Conservation (phyloP, 108 stramenopile species). For the Cyclotella sp. region DNA sequence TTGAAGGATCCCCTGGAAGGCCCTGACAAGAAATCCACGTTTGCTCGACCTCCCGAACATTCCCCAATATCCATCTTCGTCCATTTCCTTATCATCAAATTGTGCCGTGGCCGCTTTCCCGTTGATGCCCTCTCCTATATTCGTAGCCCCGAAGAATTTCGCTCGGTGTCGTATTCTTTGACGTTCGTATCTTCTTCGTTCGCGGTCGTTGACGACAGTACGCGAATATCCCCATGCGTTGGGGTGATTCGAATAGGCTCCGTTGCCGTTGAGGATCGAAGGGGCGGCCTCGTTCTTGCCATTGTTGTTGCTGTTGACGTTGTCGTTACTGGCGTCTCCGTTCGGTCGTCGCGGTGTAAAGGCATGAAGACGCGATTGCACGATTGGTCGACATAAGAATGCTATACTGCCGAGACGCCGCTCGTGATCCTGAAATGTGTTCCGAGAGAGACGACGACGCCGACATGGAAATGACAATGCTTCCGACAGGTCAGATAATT, state of each 20-base stretch:
- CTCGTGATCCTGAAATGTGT: no score
- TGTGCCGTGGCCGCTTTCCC: not conserved
- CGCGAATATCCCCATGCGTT: constrained; percentile 50
- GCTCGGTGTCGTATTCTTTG: constrained; percentile 33
- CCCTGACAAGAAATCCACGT: constrained; percentile 15
- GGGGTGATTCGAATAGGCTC: constrained; percentile 26
- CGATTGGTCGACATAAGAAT: no score
- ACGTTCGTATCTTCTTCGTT: constrained; percentile 46
- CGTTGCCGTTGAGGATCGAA: not conserved
- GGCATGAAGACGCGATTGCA: no score
- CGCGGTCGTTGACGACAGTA: constrained; percentile 32
- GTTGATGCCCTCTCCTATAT: not conserved
- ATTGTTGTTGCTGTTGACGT: no score
- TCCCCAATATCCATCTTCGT: constrained; percentile 52
- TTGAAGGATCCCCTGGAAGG: constrained; percentile 1
- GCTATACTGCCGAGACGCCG: no score
- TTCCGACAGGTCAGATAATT: no score
- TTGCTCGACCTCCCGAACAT: constrained; percentile 36
- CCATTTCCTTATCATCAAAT: constrained; percentile 47
- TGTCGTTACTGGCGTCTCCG: no score
- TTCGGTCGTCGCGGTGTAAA: no score
- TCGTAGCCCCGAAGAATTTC: constrained; percentile 19
- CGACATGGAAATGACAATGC: no score
- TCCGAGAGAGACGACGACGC: no score
- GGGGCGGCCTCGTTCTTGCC: no score